phyloP scores from a whole-genome alignment of 2,329 filamentous ascomycete genomes.

The Microsporum audouinii region DNA sequence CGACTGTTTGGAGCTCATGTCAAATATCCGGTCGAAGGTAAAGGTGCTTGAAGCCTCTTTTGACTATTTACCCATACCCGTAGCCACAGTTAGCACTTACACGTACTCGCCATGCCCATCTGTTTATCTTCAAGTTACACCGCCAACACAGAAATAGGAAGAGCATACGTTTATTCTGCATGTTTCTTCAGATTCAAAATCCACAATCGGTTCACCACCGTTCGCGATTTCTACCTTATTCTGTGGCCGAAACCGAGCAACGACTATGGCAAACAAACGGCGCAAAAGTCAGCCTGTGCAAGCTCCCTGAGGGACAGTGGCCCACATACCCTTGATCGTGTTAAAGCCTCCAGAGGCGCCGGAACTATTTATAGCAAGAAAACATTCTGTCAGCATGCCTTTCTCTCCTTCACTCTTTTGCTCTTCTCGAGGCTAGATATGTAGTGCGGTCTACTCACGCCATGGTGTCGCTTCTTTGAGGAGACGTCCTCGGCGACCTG shows the following conservation, averaged over 20 bases:
- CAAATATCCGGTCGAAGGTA: constrained; percentile 96
- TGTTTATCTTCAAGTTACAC: not conserved
- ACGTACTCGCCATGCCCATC: not conserved
- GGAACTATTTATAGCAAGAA: constrained; percentile 17
- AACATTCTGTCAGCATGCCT: constrained; percentile 5
- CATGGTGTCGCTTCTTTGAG: constrained; percentile 24
- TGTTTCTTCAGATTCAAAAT: constrained; percentile 79
- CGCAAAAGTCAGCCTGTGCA: not conserved
- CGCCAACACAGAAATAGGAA: not conserved
- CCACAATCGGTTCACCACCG: constrained; percentile 83
- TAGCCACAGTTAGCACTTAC: not conserved
- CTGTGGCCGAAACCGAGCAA: constrained; percentile 94
- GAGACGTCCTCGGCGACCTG: not conserved
- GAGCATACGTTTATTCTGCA: constrained; percentile 67
- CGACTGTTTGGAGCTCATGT: constrained; percentile 77
- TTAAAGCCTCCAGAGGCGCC: constrained; percentile 29
- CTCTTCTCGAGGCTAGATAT: constrained; percentile 6
- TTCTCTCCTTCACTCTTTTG: constrained; percentile 1
- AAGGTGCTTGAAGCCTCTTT: constrained; percentile 59
- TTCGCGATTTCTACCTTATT: constrained; percentile 87
- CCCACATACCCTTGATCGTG: constrained; percentile 43
- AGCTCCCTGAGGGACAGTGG: constrained; percentile 4
- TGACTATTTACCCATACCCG: not conserved
- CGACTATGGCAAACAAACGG: constrained; percentile 47
- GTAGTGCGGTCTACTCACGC: constrained; percentile 31